Base-by-base conservation (phyloP, 768 basidiomycete genomes). In the Pisolithus tinctorius region DNA sequence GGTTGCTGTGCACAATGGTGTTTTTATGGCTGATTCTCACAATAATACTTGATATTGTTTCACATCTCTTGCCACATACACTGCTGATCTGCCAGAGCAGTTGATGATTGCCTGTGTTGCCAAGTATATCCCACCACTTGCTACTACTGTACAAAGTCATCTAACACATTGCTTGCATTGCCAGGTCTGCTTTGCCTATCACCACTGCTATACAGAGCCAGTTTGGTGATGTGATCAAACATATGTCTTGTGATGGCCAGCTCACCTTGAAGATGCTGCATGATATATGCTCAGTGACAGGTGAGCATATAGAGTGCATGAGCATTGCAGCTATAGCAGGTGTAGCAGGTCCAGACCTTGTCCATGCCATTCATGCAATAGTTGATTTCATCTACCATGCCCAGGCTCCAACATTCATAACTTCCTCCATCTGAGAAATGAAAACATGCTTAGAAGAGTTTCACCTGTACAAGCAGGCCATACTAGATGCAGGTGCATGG, bases 371-470 rank as follows among this genome's bases (percentile, higher is more conserved):
- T 2, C 54, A 51, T 0, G 53, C 58, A 1, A 36, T 58, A 0
- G 45, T 69, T 0, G 58, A 69, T 16, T 68, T 68, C 44, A 55
- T 60, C 3, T 66, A 66, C 45, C 43, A 55, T 5, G 59, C 65
- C 1, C 61, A 63, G 26, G 51, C 47, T 10, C 49, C 52, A 0
- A n/a, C 30, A 7, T 58, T 60, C 38, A 57, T 56, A 0, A 45
- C 55, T 0, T 26, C 27, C 0, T 55, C 60, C 0, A 59, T 66
- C 7, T 1, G 4, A 0, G 10, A 37, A 1, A 42, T 69, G 34
- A 5, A 48, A 0, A 16, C 31, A 0, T 49, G 55, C 1, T 42
- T 60, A 2, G 20, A 29, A 2, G 42, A 36, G 2, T 63, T 66
- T 39, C 53, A 59, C 43, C 4, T 9, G 7, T 23, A 53, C 39